These are phyloP conservation scores for Candida saitoana DNA, from an alignment of 805 yeast genomes.

Conservation along the genomic window DNA sequence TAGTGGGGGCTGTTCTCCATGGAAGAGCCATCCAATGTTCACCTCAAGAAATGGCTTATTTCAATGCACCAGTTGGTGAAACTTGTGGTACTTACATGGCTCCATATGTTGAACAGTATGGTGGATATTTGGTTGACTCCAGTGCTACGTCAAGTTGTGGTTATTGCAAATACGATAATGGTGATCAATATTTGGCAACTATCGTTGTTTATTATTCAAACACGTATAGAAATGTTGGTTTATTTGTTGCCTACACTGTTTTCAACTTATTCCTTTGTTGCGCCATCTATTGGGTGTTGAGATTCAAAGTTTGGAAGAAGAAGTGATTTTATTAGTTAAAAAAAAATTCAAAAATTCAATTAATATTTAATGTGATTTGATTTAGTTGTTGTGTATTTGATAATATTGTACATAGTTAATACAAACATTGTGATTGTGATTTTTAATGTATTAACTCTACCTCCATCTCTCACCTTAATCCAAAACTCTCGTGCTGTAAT, in stretches of 20 bases:
- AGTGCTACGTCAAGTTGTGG: constrained; percentile 45
- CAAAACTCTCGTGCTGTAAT: background rate
- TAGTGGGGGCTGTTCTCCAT: constrained; percentile 44
- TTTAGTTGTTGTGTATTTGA: background rate
- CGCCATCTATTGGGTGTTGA: constrained; percentile 27
- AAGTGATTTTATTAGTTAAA: too few species aligned
- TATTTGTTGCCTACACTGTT: constrained; percentile 51
- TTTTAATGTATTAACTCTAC: background rate
- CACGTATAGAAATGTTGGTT: constrained; percentile 66
- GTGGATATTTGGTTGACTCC: constrained; percentile 62
- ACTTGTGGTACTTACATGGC: constrained; percentile 60
- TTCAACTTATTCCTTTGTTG: constrained; percentile 49
- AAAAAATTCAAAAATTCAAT: too few species aligned
- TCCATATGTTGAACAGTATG: constrained; percentile 33
- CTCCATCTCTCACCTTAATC: background rate
- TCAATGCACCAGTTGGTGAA: constrained; percentile 47
- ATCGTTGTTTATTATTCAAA: constrained; percentile 42
- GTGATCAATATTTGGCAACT: constrained; percentile 45
- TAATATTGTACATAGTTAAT: background rate
- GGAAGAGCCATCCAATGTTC: constrained; percentile 42
- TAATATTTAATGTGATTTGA: too few species aligned
- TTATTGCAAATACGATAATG: constrained; percentile 43
- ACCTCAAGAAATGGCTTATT: constrained; percentile 21
- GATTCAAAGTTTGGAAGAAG: constrained; percentile 11
- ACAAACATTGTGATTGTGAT: background rate